Evolutionary conservation across 1,139 yeast species (phyloP), one percentile per base, ranked within the genome.

Genomic region (Zygoascus sp.): DNA sequence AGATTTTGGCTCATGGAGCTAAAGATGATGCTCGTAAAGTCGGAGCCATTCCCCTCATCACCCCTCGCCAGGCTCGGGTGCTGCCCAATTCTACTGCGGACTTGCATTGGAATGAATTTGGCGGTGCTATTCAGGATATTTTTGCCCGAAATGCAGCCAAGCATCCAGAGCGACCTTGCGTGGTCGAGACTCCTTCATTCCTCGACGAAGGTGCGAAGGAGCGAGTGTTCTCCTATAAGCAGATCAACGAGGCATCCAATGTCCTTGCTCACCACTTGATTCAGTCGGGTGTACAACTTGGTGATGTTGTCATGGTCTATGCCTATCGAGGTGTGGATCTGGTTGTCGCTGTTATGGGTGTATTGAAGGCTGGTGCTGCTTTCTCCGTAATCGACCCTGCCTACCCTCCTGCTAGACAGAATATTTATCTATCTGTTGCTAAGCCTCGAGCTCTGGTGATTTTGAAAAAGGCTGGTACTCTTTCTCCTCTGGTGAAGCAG

Each of bases 331-430:
- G 97, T 55, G 98, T 92, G 10, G 99, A 92, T 63, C 74, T 92
- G 56, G 88, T 92, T 78, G 86, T 92, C 43, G 95, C 97, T 5
- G 97, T 92, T 15, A 83, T 92, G 88, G 99, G 97, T 66, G 96
- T 88, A 32, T 76, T 92, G 62, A 92, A 92, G 69, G 97, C 98
- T 1, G 99, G 99, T 57, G 98, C 96, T 15, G 90, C 98, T 0
- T 92, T 92, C 64, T 90, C 97, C 5, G 99, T 94, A 22, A 92
- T 92, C 56, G 99, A 92, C 63, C 98, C 98, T 5, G 97, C 98
- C 2, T 92, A 92, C 65, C 99, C 99, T 36, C 96, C 98, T 19
- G 95, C 95, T 7, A 81, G 99, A 68, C 99, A 92, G 67, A 92
- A 87, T 58, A 80, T 92, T 53, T 92, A 92, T 64, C 75, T 92